Conservation (phyloP, 1,139 yeast species). For the Ogataea hybrid region DNA sequence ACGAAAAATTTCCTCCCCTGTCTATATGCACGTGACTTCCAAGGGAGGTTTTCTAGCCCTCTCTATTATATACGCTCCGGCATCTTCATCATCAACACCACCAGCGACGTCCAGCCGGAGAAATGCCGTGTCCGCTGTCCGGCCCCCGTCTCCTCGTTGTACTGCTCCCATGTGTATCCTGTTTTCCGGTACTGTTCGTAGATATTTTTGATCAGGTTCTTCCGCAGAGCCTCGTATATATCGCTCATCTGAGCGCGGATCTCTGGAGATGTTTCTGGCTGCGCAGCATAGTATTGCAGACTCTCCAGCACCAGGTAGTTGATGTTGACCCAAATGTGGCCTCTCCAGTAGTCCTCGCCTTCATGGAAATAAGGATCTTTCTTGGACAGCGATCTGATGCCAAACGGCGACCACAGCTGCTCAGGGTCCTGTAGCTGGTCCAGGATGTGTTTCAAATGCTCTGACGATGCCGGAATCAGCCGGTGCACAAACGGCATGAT, state of each 20-base stretch:
- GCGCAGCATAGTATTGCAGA: constrained; percentile 50
- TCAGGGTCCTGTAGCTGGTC: constrained; percentile 64
- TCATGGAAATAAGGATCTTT: constrained; percentile 64
- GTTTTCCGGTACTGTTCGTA: constrained; percentile 66
- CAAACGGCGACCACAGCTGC: constrained; percentile 75
- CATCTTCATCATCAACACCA: constrained; percentile 78
- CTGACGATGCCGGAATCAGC: constrained; percentile 55
- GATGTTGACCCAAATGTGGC: constrained; percentile 91
- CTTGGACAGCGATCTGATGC: constrained; percentile 79
- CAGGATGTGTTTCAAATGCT: constrained; percentile 50
- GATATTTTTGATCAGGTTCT: constrained; percentile 67
- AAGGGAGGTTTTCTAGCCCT: constrained; percentile 8
- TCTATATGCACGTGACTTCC: constrained; percentile 10
- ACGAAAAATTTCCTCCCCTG: neutral
- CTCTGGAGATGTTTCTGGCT: constrained; percentile 27
- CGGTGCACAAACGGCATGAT: constrained; percentile 82
- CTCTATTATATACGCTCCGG: constrained; percentile 36
- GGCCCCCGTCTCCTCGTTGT: constrained; percentile 70
- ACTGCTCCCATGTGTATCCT: constrained; percentile 91
- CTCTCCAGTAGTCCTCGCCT: constrained; percentile 94
- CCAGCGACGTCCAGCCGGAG: constrained; percentile 91
- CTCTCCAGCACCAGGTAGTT: constrained; percentile 80
- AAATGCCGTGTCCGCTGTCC: constrained; percentile 87
- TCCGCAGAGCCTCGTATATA: constrained; percentile 58
- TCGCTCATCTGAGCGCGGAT: constrained; percentile 39